Percentiles rank a stretch among this genome's conserved stretches.
These are phyloP conservation scores for Malbranchea cinnamomea DNA, from an alignment of 2,329 filamentous ascomycete species.

Conservation along the genomic window DNA sequence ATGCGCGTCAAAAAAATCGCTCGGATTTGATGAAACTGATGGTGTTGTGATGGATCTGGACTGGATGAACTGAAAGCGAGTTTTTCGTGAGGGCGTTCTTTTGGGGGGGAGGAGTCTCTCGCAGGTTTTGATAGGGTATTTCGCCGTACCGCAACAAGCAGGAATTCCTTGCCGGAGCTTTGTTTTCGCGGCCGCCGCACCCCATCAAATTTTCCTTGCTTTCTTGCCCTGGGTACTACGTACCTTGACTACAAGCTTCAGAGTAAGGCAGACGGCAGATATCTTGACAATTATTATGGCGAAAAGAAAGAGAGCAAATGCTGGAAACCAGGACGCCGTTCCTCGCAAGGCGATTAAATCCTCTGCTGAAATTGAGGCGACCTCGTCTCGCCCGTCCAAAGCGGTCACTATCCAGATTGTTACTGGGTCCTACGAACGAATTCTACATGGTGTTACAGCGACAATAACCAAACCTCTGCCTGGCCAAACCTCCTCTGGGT, in stretches of 20 bases:
- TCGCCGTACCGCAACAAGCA: neutral
- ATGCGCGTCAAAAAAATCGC: slow-evolving; percentile 31
- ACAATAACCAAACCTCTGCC: slow-evolving; percentile 37
- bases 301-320: slow-evolving; percentile 31
- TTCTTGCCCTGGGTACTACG: neutral
- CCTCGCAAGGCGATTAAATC: slow-evolving; percentile 23
- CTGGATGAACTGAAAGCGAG: slow-evolving; percentile 18
- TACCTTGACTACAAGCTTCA: neutral
- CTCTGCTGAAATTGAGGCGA: slow-evolving; percentile 9
- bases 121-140: neutral
- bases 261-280: neutral
- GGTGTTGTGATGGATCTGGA: slow-evolving; percentile 24
- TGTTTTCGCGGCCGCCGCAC: slow-evolving; percentile 4
- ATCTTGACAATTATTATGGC: slow-evolving; percentile 19
- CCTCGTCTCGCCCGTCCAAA: slow-evolving; percentile 10
- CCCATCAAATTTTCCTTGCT: neutral
- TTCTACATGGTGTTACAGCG: slow-evolving; percentile 82
- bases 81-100: slow-evolving; percentile 16
- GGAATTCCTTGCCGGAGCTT: slow-evolving; percentile 2
- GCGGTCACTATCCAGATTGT: slow-evolving; percentile 66
- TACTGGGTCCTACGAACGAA: slow-evolving; percentile 83
- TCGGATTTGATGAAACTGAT: slow-evolving; percentile 29
- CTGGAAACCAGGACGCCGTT: slow-evolving; percentile 14
- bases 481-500: slow-evolving; percentile 14
- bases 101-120: too few species aligned